Base-by-base conservation (phyloP, 2,329 filamentous ascomycete genomes). In the Verticillium nubilum region DNA sequence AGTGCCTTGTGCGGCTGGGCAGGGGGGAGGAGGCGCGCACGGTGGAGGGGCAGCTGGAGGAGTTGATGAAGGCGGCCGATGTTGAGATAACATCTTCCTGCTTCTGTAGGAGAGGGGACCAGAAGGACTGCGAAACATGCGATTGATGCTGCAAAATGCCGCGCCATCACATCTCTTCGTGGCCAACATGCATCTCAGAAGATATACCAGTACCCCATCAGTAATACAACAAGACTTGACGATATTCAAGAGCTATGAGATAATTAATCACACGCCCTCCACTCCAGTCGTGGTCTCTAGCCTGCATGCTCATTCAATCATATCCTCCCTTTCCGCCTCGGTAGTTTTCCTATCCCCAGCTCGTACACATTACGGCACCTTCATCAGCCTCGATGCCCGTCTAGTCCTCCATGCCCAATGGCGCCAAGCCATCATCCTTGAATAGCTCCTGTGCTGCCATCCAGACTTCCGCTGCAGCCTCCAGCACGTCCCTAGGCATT, bases 1-100 rank as follows among this genome's bases (percentile, higher is more conserved):
- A 92, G 72, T 90, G 89, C 67, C 68, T 92, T 55, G 63, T 78
- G 3, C 82, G 75, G 61, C 69, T 88, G 15, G 85, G 82, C 0
- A 73, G 78, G n/a, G 54, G 5, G 1, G 67, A 65, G 0, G 78
- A 80, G 60, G 78, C 78, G 2, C 62, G 65, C 13, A 67, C 70
- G 23, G 58, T 70, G 17, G 65, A 68, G 59, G 67, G 77, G 62
- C 78, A 83, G 69, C 67, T 89, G 63, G 76, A 76, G 60, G 62
- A 80, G 59, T 83, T 84, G 1, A 63, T 80, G 63, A 81, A 80
- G 3, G 76, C 80, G 56, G 84, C 86, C 3, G 87, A 90, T 74
- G 80, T 89, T 15, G 73, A 76, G 1, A 76, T 89, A 15, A 73
- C 69, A 23, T 76, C 81, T 9, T 86, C 83, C 4, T 89, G 86